Evolutionary conservation across 1,284 basidiomycete genomes (phyloP).

Genomic region (Ustilago bromivora): DNA sequence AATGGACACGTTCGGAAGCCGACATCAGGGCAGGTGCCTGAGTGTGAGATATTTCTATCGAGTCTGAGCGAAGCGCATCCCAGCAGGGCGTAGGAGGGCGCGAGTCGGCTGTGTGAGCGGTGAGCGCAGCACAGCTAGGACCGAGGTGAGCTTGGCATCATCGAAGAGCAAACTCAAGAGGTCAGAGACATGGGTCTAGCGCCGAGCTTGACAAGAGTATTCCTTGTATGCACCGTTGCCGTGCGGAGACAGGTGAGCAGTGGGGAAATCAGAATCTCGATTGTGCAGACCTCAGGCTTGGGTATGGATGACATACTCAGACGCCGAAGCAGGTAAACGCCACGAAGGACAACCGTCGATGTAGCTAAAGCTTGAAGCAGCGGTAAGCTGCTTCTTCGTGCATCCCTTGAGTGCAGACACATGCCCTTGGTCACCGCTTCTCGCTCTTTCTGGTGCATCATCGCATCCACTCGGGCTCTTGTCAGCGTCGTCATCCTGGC

Average conservation of each 20-base stretch:
- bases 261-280: neutral
- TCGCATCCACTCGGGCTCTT: neutral
- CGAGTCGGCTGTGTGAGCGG: constrained; percentile 13
- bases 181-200: neutral
- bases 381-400: constrained; percentile 3
- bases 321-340: constrained; percentile 1
- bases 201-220: neutral
- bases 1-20: constrained; percentile 5
- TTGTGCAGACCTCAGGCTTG: neutral
- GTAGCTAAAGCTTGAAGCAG: neutral
- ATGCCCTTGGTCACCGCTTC: neutral
- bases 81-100: neutral
- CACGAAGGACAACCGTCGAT: neutral
- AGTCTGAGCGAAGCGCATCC: neutral
- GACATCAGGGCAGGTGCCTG: neutral
- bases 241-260: neutral
- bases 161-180: neutral
- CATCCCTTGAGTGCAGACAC: constrained; percentile 3
- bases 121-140: constrained; percentile 4
- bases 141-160: constrained; percentile 14
- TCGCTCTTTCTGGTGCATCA: constrained; percentile 2
- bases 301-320: neutral
- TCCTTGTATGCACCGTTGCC: constrained; percentile 6
- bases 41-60: neutral
- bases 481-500: neutral